Conservation (phyloP, 169 alveolate species). For the Plasmodium yoelii region DNA sequence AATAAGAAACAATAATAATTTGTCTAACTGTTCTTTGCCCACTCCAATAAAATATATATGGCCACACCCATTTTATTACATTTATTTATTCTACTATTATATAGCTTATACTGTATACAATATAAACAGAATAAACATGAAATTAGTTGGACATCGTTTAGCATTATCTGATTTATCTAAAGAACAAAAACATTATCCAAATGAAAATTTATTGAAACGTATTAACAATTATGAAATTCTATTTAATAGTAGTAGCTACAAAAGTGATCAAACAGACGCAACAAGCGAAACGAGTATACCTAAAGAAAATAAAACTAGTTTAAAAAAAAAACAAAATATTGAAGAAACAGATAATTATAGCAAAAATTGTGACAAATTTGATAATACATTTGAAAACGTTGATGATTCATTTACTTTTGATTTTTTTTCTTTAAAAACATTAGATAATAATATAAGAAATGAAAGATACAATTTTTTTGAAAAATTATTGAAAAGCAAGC, state of each 20-base stretch:
- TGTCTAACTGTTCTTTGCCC: constrained; percentile 52
- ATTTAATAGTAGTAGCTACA: too few relatives aligned
- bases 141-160: neutral
- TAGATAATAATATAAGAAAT: neutral
- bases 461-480: constrained; percentile 16
- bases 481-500: constrained; percentile 24
- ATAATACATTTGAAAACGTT: neutral
- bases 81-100: constrained; percentile 52
- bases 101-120: constrained; percentile 19
- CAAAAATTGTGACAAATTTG: too few relatives aligned
- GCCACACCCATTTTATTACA: constrained; percentile 51
- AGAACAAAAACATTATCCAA: neutral
- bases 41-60: constrained; percentile 63
- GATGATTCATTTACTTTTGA: constrained; percentile 16
- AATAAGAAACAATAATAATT: constrained; percentile 22
- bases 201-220: neutral
- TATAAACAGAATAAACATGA: constrained; percentile 6
- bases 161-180: neutral
- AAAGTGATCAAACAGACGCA: too few relatives aligned
- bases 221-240: too few relatives aligned
- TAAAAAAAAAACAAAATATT: neutral
- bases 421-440: constrained; percentile 14
- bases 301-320: constrained; percentile 1
- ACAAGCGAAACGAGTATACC: too few relatives aligned
- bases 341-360: too few relatives aligned